phyloP scores from a whole-genome alignment of 2,329 filamentous ascomycete genomes.

The Juglanconis oblonga region DNA sequence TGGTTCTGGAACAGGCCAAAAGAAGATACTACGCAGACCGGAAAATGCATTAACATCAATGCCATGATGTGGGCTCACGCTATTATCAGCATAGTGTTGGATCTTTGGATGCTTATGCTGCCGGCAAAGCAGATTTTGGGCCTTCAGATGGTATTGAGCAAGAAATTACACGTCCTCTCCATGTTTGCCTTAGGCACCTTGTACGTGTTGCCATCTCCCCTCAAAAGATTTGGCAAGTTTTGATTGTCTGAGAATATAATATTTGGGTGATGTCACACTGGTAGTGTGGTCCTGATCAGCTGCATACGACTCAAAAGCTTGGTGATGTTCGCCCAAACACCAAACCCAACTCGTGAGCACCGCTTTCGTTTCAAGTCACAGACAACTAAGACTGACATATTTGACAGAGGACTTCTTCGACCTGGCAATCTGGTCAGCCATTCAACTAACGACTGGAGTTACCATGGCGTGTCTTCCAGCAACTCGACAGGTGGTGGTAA shows the following conservation, averaged over 20 bases:
- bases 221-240: background rate
- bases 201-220: background rate
- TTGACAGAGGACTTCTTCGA: slow-evolving; percentile 7
- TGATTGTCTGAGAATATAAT: background rate
- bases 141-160: slow-evolving; percentile 1
- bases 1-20: slow-evolving; percentile 7
- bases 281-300: slow-evolving; percentile 2
- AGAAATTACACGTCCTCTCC: slow-evolving; percentile 1
- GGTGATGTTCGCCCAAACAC: slow-evolving; percentile 2
- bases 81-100: slow-evolving; percentile 6
- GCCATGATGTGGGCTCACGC: slow-evolving; percentile 9
- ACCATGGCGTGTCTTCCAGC: slow-evolving; percentile 5
- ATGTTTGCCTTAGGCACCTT: slow-evolving; percentile 9
- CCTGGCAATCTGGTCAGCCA: slow-evolving; percentile 6
- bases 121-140: slow-evolving; percentile 3
- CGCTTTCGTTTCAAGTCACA: background rate
- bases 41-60: slow-evolving; percentile 7
- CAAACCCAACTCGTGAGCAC: slow-evolving; percentile 7
- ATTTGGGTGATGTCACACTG: too few relatives aligned
- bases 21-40: background rate
- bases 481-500: background rate
- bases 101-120: slow-evolving; percentile 1
- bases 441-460: slow-evolving; percentile 8
- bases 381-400: background rate
- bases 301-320: slow-evolving; percentile 1